These are phyloP conservation scores for Aphanomyces euteiches DNA, from an alignment of 352 stramenopile genomes.

Conservation along the genomic window DNA sequence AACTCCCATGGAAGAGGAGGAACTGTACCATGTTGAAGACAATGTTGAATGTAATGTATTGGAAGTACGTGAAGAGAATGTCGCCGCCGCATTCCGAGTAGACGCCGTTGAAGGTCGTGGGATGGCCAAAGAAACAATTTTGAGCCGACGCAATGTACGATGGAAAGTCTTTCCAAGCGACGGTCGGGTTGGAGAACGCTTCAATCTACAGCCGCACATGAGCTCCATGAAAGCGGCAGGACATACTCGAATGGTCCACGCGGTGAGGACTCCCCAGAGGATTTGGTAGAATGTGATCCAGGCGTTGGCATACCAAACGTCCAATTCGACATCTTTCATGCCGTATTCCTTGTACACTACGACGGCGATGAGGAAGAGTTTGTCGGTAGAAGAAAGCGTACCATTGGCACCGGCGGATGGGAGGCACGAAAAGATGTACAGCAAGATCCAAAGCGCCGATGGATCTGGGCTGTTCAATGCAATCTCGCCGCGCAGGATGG, in stretches of 20 bases:
- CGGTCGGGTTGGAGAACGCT: slow-evolving; percentile 28
- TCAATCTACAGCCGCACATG: background rate
- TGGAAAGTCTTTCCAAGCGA: slow-evolving; percentile 28
- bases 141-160: slow-evolving; percentile 25
- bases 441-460: slow-evolving; percentile 25
- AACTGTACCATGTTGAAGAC: slow-evolving; percentile 34
- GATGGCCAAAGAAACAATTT: slow-evolving; percentile 31
- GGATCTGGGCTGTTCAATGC: slow-evolving; percentile 24
- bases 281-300: slow-evolving; percentile 32
- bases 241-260: slow-evolving; percentile 29
- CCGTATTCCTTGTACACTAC: slow-evolving; percentile 38
- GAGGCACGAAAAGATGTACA: slow-evolving; percentile 28
- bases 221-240: no score
- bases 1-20: background rate
- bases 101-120: slow-evolving; percentile 29
- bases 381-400: background rate
- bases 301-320: slow-evolving; percentile 35
- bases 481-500: slow-evolving; percentile 25
- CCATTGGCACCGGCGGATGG: slow-evolving; percentile 34
- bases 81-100: slow-evolving; percentile 20
- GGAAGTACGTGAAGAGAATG: slow-evolving; percentile 29
- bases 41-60: slow-evolving; percentile 33
- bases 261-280: slow-evolving; percentile 29
- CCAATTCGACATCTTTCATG: slow-evolving; percentile 33
- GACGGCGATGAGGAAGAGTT: background rate